Evolutionary conservation across 495 filamentous ascomycete species (phyloP).

Genomic region (Melanomma pulvis-pyrius): DNA sequence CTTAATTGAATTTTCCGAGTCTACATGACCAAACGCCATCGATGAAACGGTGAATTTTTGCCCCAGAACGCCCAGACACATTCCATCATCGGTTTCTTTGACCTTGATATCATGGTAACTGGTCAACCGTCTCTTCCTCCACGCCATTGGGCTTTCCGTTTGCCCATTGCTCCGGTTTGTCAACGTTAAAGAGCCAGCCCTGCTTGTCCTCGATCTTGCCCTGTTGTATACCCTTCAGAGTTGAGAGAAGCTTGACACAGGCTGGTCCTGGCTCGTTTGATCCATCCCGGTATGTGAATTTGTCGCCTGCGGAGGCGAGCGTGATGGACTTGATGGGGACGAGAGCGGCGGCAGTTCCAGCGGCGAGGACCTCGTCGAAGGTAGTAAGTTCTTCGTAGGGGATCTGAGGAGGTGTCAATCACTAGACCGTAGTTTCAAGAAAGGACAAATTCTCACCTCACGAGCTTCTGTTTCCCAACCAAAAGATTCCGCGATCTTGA

Average conservation of each 20-base stretch:
- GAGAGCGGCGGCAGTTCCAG: slow-evolving; percentile 87
- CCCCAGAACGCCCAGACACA: not conserved
- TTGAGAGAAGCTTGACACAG: slow-evolving; percentile 68
- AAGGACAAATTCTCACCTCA: slow-evolving; percentile 38
- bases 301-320: slow-evolving; percentile 65
- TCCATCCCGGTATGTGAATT: slow-evolving; percentile 53
- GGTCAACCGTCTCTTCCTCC: slow-evolving; percentile 14
- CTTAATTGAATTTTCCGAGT: not conserved
- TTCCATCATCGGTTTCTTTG: not conserved
- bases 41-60: not conserved
- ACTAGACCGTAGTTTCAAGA: not conserved
- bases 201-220: slow-evolving; percentile 76
- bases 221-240: slow-evolving; percentile 80
- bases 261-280: slow-evolving; percentile 57
- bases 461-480: slow-evolving; percentile 44
- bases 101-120: slow-evolving; percentile 12
- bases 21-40: not conserved
- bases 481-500: slow-evolving; percentile 61
- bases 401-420: slow-evolving; percentile 52
- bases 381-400: slow-evolving; percentile 73
- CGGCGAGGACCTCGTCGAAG: slow-evolving; percentile 87
- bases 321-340: slow-evolving; percentile 90
- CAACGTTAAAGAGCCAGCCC: slow-evolving; percentile 69
- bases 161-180: slow-evolving; percentile 41
- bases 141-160: slow-evolving; percentile 8